Conservation (phyloP, 2,329 filamentous ascomycete species). For the Lecanosticta acicola region DNA sequence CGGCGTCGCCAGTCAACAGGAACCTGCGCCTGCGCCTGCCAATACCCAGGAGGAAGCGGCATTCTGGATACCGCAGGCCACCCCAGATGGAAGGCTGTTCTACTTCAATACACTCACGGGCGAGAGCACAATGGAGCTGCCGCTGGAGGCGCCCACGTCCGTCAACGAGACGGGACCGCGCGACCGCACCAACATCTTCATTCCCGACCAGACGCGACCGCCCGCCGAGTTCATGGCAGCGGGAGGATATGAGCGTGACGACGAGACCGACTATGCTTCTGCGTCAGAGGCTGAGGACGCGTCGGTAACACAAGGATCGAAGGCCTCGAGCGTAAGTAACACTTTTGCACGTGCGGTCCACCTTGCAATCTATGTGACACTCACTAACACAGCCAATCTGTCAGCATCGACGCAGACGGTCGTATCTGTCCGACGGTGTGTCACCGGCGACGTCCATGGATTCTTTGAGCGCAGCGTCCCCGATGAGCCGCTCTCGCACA, state of each 20-base stretch:
- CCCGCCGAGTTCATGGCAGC: slow-evolving; percentile 87
- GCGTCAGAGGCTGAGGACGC: slow-evolving; percentile 75
- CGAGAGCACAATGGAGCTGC: slow-evolving; percentile 88
- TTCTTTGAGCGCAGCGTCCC: slow-evolving; percentile 68
- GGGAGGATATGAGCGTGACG: slow-evolving; percentile 66
- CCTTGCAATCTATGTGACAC: slow-evolving; percentile 24
- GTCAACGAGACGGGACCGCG: slow-evolving; percentile 76
- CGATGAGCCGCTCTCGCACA: slow-evolving; percentile 52
- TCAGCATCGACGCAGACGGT: slow-evolving; percentile 59
- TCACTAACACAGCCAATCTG: slow-evolving; percentile 21
- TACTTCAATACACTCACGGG: slow-evolving; percentile 99
- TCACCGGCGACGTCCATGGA: slow-evolving; percentile 89
- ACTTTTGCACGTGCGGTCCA: slow-evolving; percentile 19
- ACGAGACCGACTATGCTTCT: slow-evolving; percentile 91
- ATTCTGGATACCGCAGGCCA: slow-evolving; percentile 98
- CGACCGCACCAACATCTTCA: slow-evolving; percentile 79
- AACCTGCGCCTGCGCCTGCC: slow-evolving; percentile 55
- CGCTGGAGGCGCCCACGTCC: slow-evolving; percentile 81
- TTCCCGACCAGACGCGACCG: slow-evolving; percentile 83
- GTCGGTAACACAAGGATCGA: slow-evolving; percentile 62
- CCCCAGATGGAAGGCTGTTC: slow-evolving; percentile 83
- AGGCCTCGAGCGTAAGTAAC: slow-evolving; percentile 60
- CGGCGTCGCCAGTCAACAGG: slow-evolving; percentile 42
- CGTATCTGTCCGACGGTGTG: slow-evolving; percentile 61
- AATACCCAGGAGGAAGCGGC: slow-evolving; percentile 78